Conservation (phyloP, 2,329 filamentous ascomycete genomes). For the Cytospora chrysosperma region DNA sequence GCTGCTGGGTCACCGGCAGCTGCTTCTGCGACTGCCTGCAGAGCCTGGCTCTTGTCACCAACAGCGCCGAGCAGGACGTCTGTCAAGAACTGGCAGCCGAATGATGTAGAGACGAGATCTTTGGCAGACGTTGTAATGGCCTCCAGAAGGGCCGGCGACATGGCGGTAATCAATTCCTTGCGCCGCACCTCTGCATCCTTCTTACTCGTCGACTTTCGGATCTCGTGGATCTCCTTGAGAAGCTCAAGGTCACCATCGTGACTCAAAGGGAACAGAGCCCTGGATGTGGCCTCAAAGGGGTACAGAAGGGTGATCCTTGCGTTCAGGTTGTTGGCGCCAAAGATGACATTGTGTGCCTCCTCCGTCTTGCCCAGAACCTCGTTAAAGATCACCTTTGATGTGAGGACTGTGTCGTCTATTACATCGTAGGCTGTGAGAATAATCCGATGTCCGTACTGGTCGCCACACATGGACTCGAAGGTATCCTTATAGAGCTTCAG, state of each 20-base stretch:
- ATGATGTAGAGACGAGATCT: slow-evolving; percentile 70
- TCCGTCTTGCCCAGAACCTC: slow-evolving; percentile 77
- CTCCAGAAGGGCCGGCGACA: slow-evolving; percentile 73
- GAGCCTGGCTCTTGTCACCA: slow-evolving; percentile 73
- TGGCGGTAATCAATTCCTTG: slow-evolving; percentile 69
- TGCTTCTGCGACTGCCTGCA: slow-evolving; percentile 66
- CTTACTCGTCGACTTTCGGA: slow-evolving; percentile 84
- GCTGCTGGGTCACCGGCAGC: slow-evolving; percentile 56
- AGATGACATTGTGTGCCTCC: slow-evolving; percentile 63
- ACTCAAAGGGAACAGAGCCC: slow-evolving; percentile 58
- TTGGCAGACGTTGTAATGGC: slow-evolving; percentile 68
- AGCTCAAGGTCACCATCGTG: slow-evolving; percentile 67
- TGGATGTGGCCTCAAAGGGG: slow-evolving; percentile 69
- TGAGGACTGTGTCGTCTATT: slow-evolving; percentile 90
- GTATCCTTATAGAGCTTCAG: slow-evolving; percentile 87
- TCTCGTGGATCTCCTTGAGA: slow-evolving; percentile 73
- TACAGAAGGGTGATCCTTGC: slow-evolving; percentile 72
- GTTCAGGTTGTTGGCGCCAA: slow-evolving; percentile 63
- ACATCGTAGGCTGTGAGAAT: slow-evolving; percentile 86
- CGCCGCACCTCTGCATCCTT: slow-evolving; percentile 79
- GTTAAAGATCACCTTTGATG: slow-evolving; percentile 79
- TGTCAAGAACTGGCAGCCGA: slow-evolving; percentile 82
- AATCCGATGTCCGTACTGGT: slow-evolving; percentile 74
- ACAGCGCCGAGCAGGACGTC: slow-evolving; percentile 76
- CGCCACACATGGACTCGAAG: slow-evolving; percentile 79